Conservation (phyloP, 1,284 basidiomycete species). For the Vanrija humicola region DNA sequence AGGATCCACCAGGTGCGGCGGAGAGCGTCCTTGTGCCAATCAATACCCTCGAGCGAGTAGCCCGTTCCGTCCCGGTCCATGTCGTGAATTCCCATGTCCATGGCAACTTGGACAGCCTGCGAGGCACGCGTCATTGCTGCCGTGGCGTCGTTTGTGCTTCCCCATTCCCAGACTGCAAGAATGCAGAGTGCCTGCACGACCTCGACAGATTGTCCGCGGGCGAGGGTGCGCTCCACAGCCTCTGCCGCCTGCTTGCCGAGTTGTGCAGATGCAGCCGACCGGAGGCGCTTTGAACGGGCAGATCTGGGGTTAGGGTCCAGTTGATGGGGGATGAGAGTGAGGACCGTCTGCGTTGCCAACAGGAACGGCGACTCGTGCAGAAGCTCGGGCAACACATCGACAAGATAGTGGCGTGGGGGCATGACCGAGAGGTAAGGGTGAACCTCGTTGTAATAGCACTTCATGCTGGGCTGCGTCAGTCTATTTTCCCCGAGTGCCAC, state of each 20-base stretch:
- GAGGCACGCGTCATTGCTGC: conserved; percentile 27
- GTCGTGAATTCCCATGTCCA: conserved; percentile 45
- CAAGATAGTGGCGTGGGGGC: conserved; percentile 38
- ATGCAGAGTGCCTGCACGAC: conserved; percentile 43
- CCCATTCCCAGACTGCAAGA: conserved; percentile 48
- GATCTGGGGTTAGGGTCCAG: conserved; percentile 41
- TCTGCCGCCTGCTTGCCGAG: conserved; percentile 25
- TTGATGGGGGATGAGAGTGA: conserved; percentile 44
- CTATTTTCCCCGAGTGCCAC: not conserved
- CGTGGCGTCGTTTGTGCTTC: conserved; percentile 32
- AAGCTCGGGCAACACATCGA: conserved; percentile 31
- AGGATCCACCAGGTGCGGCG: conserved; percentile 48
- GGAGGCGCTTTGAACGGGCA: conserved; percentile 34
- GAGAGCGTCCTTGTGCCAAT: conserved; percentile 44
- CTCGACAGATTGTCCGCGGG: conserved; percentile 27
- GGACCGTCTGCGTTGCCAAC: conserved; percentile 45
- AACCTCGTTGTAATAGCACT: conserved; percentile 47
- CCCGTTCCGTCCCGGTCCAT: conserved; percentile 27
- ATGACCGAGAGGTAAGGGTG: conserved; percentile 48
- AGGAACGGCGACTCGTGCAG: conserved; percentile 44
- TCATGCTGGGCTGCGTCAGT: conserved; percentile 26
- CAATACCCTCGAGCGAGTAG: conserved; percentile 36
- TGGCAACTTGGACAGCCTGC: conserved; percentile 39
- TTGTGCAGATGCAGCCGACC: conserved; percentile 27
- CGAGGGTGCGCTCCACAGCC: conserved; percentile 15